Percentiles rank a stretch among this genome's conserved stretches.
phyloP scores from a whole-genome alignment of 305 asterid genomes.

The Stenogyne calaminthoides region DNA sequence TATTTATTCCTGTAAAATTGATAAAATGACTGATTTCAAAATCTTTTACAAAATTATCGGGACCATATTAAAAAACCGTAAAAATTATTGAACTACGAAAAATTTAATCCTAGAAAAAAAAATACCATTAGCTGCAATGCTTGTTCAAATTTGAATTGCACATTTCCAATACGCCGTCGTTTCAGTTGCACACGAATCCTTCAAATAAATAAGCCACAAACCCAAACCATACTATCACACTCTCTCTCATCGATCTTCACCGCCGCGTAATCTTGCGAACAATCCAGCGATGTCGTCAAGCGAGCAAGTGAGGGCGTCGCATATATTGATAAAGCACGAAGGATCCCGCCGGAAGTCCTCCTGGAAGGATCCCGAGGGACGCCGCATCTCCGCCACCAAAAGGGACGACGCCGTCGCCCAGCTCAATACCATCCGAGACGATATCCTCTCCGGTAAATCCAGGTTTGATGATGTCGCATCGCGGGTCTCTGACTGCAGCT shows the following conservation, averaged over 20 bases:
- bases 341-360: slow-evolving; percentile 91
- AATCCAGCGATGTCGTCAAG: slow-evolving; percentile 40
- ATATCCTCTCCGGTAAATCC: slow-evolving; percentile 66
- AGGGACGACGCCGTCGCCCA: slow-evolving; percentile 72
- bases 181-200: slow-evolving; percentile 31
- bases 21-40: too few relatives aligned
- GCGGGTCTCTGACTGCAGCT: slow-evolving; percentile 78
- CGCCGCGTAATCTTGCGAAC: slow-evolving; percentile 16
- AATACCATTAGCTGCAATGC: too few relatives aligned
- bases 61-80: too few relatives aligned
- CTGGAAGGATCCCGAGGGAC: slow-evolving; percentile 95
- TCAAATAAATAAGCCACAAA: slow-evolving; percentile 11
- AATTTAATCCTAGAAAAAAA: too few relatives aligned
- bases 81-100: too few relatives aligned
- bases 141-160: neutral
- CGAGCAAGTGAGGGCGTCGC: slow-evolving; percentile 75
- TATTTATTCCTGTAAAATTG: too few relatives aligned
- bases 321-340: slow-evolving; percentile 87
- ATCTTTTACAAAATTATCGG: too few relatives aligned
- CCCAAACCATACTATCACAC: neutral
- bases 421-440: slow-evolving; percentile 68
- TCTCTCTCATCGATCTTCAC: slow-evolving; percentile 25
- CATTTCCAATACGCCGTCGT: slow-evolving; percentile 24
- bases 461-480: slow-evolving; percentile 83
- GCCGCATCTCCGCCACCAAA: slow-evolving; percentile 73